Base-by-base conservation (phyloP, 2,329 filamentous ascomycete species). In the Talaromyces islandicus region DNA sequence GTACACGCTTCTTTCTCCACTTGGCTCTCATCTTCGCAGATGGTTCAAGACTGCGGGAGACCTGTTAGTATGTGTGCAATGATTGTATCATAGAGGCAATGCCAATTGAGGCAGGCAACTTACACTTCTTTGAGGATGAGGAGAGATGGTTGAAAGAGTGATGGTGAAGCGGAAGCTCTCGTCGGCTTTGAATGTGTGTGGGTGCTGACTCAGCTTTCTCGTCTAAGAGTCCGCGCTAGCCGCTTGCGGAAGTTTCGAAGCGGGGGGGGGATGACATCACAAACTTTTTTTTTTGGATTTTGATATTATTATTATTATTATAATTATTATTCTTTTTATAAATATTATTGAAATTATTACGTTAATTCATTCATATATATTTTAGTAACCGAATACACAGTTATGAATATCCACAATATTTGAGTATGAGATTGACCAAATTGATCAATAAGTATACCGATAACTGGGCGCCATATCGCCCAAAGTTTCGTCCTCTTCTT, bases 1-100 rank as follows among this genome's bases (percentile, higher is more conserved):
- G 87, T 83, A 96, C 92, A 81, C 94, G 88, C 93, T 99, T 99
- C 90, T 99, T 99, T 87, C 93, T 94, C 94, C 94, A 97, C 87
- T 97, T 97, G 79, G 92, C 92, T 94, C 93, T 88, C 86, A 88
- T 88, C 75, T 77, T 77, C 75, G 73, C 69, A 76, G 72, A 75
- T 68, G 65, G 68, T 70, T 69, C 71, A 70, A 69, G 60, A 68
- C 64, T 65, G 56, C 43, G 3, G 43, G 17, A 46, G 6, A 4
- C 9, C 9, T 21, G 43, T 46, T 46, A 46, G 43, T 11, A 46
- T 21, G 5, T 6, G 32, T 38, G 10, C 10, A 17, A 12, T 21
- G 14, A 11, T 21, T 10, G 7, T 9, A 46, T 21, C 17, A 46
- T 46, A 17, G 3, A 21, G 17, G n/a, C 7, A 21, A 46, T n/a